phyloP scores from a whole-genome alignment of 2,329 filamentous ascomycete species.

The Trichophaea hybrida region DNA sequence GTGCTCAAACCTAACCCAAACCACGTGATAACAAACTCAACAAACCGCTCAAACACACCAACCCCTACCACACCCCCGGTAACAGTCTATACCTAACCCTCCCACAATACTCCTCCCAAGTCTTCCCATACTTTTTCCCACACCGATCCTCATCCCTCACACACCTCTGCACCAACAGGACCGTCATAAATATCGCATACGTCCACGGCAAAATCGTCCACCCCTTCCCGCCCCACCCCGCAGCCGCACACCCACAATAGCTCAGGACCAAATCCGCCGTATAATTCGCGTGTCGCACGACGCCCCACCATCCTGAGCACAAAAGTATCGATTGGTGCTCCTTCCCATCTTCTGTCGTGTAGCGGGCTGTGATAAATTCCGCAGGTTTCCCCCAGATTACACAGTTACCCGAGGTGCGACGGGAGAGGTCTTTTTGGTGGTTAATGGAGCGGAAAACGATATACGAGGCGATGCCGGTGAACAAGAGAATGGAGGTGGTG shows the following conservation, averaged over 20 bases:
- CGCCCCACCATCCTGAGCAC: slow-evolving; percentile 34
- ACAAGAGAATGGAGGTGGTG: slow-evolving; percentile 27
- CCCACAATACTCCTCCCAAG: slow-evolving; percentile 35
- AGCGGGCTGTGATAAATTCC: slow-evolving; percentile 32
- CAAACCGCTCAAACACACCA: too few relatives aligned
- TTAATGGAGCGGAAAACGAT: slow-evolving; percentile 36
- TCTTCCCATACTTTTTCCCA: slow-evolving; percentile 34
- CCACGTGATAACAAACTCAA: too few relatives aligned
- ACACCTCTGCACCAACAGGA: slow-evolving; percentile 36
- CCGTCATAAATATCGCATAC: slow-evolving; percentile 36
- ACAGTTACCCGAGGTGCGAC: slow-evolving; percentile 33
- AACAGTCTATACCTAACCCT: slow-evolving; percentile 34
- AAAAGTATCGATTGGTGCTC: slow-evolving; percentile 33
- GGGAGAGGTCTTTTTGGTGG: slow-evolving; percentile 35
- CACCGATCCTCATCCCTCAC: slow-evolving; percentile 36
- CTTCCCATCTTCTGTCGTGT: slow-evolving; percentile 34
- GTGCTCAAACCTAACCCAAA: too few relatives aligned
- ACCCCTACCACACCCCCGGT: slow-evolving; percentile 30
- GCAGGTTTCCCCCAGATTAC: slow-evolving; percentile 35
- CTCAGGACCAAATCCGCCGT: slow-evolving; percentile 33
- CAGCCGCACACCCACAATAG: slow-evolving; percentile 34
- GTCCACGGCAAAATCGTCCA: slow-evolving; percentile 34
- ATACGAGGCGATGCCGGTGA: slow-evolving; percentile 32
- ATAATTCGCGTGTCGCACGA: slow-evolving; percentile 34
- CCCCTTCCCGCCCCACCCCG: slow-evolving; percentile 29